Evolutionary conservation across 257 asterid species (phyloP), one percentile per base, ranked within the genome.

Genomic region (Solanum bulbocastanum): DNA sequence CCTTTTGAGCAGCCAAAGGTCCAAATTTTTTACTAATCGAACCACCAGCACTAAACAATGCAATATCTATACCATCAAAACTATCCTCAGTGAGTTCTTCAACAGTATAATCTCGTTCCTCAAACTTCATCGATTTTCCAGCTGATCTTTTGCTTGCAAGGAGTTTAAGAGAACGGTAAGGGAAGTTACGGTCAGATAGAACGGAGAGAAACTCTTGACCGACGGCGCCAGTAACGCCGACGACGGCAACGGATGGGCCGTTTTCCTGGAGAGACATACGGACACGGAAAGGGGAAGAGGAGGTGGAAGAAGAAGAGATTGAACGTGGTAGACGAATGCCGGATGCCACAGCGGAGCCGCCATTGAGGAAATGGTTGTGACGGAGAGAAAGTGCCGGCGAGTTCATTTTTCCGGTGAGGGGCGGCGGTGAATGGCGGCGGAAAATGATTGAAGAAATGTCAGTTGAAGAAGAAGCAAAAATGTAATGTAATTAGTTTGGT

Each of bases 191-290:
- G 84, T 94, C 97, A 65, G 98, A 91, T 12, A 96, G 86, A 22
- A 96, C 98, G 79, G 99, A 95, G 86, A 96, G 98, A 86, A 95
- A 96, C 88, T 96, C 99, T 87, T 95, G 96, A 14, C 98, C 99
- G 23, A 96, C 99, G 40, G 98, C 99, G 27, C 98, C 99, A 66
- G 98, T 96, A 56, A 94, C 98, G 23, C 99, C 98, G 83, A 96
- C 98, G n/a, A 97, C 87, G 84, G 99, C 98, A 23, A 97, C 79
- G 62, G 99, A 96, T 66, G 99, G 98, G 74, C 94, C 98, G 88
- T 92, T 94, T 65, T 95, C 94, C 1, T 88, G 89, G 87, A 96
- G 98, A n/a, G 99, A 93, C 98, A 96, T 95, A 37, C 94, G 96
- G 60, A 94, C 92, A 14, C 91, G 71, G 90, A 87, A 89, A 81